Evolutionary conservation across 2,329 filamentous ascomycete genomes (phyloP).

Genomic region (Colletotrichum sp.): DNA sequence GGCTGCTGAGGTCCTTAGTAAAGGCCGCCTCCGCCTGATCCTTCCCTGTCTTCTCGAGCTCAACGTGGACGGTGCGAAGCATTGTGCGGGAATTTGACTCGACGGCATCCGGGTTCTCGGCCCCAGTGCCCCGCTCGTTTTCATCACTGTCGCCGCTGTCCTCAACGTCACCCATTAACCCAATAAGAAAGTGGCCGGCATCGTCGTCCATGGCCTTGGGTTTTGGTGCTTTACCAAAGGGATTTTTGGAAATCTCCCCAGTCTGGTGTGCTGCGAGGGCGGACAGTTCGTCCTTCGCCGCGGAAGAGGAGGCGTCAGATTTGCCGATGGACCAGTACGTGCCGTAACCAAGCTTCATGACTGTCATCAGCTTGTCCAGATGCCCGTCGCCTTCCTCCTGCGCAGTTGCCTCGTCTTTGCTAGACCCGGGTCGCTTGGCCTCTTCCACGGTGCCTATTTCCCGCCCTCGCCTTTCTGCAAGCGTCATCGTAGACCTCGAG

Average conservation of each 20-base stretch:
- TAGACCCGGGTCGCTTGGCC: background rate
- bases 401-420: background rate
- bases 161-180: conserved; percentile 69
- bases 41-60: conserved; percentile 53
- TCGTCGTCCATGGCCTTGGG: conserved; percentile 18
- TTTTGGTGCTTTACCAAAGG: background rate
- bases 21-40: conserved; percentile 48
- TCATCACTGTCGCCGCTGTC: conserved; percentile 37
- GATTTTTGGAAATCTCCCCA: background rate
- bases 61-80: conserved; percentile 71
- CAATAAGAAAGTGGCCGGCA: conserved; percentile 66
- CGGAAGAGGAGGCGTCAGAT: conserved; percentile 2
- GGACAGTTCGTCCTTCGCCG: background rate
- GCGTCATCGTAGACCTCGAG: conserved; percentile 9
- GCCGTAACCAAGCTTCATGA: conserved; percentile 70
- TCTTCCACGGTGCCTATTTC: conserved; percentile 18
- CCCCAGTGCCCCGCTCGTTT: conserved; percentile 31
- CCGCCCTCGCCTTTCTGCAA: conserved; percentile 20
- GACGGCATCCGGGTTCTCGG: conserved; percentile 32
- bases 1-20: conserved; percentile 45
- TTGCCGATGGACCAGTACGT: conserved; percentile 62
- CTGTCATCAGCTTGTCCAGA: conserved; percentile 64
- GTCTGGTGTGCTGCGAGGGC: background rate
- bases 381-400: conserved; percentile 39
- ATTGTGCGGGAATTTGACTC: conserved; percentile 60